phyloP scores from a whole-genome alignment of 345 rosid species.

The Acer yangbiense region DNA sequence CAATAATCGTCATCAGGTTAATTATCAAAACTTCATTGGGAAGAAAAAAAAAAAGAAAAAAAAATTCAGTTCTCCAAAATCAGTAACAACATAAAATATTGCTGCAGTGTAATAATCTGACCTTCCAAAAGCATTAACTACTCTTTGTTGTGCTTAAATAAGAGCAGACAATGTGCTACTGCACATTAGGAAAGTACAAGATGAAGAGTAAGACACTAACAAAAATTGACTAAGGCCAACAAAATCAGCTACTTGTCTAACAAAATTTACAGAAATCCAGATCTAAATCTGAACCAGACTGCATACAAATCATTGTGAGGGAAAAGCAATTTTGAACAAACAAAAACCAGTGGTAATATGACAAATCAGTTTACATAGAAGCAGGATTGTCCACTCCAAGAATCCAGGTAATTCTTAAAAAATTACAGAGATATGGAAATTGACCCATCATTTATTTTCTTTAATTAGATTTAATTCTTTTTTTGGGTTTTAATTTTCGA shows the following conservation, averaged over 20 bases:
- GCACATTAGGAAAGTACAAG: not conserved
- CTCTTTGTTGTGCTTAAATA: not conserved
- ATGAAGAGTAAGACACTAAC: not conserved
- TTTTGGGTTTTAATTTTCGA: too few species aligned
- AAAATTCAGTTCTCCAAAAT: slow-evolving; percentile 5
- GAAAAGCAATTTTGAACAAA: not conserved
- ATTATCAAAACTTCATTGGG: slow-evolving; percentile 13
- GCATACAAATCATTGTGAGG: not conserved
- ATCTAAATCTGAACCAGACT: not conserved
- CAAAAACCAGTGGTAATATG: not conserved
- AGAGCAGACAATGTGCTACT: not conserved
- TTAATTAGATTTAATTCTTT: too few species aligned
- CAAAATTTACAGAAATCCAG: slow-evolving; percentile 1
- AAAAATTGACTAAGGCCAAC: not conserved
- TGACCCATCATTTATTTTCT: too few species aligned
- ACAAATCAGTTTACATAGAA: not conserved
- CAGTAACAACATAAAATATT: slow-evolving; percentile 5
- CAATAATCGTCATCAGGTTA: slow-evolving; percentile 8
- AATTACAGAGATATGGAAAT: too few species aligned
- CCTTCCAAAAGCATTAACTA: not conserved
- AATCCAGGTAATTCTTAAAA: too few species aligned
- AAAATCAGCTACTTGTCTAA: not conserved
- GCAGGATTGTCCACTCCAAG: too few species aligned
- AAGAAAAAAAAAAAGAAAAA: not conserved
- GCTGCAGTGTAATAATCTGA: not conserved